Conservation (phyloP, 805 yeast genomes). For the Candida tibetensis region DNA sequence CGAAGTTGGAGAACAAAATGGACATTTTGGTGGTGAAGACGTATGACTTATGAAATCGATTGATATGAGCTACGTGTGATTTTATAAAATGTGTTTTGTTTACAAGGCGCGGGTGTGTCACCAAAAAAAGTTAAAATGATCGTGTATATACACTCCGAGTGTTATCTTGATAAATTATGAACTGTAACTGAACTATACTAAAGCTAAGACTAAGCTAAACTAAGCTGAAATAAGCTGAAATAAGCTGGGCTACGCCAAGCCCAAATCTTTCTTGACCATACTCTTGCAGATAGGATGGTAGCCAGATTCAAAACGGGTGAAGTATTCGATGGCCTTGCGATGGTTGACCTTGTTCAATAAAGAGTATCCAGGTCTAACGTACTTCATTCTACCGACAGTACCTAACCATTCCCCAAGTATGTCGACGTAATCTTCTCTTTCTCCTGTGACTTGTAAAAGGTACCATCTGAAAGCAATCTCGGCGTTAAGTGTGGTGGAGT, state of each 20-base stretch:
- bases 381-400: slow-evolving; percentile 37
- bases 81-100: too few species aligned
- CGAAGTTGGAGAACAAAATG: slow-evolving; percentile 7
- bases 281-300: slow-evolving; percentile 39
- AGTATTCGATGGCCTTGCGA: slow-evolving; percentile 27
- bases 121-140: too few species aligned
- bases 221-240: too few species aligned
- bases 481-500: slow-evolving; percentile 61
- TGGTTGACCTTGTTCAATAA: slow-evolving; percentile 21
- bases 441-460: slow-evolving; percentile 59
- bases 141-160: too few species aligned
- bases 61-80: too few species aligned
- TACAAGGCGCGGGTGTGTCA: neutral
- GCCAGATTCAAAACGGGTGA: slow-evolving; percentile 16
- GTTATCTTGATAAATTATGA: too few species aligned
- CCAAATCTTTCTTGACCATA: slow-evolving; percentile 81
- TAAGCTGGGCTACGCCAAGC: slow-evolving; percentile 27
- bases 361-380: slow-evolving; percentile 32
- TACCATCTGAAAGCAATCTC: slow-evolving; percentile 82
- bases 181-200: too few species aligned
- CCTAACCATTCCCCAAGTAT: slow-evolving; percentile 55
- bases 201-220: too few species aligned
- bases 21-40: slow-evolving; percentile 7
- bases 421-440: slow-evolving; percentile 43
- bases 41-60: too few species aligned